Evolutionary conservation across 208 protist species (phyloP), one percentile per base, ranked within the genome.

Genomic region (Leishmania arabica): DNA sequence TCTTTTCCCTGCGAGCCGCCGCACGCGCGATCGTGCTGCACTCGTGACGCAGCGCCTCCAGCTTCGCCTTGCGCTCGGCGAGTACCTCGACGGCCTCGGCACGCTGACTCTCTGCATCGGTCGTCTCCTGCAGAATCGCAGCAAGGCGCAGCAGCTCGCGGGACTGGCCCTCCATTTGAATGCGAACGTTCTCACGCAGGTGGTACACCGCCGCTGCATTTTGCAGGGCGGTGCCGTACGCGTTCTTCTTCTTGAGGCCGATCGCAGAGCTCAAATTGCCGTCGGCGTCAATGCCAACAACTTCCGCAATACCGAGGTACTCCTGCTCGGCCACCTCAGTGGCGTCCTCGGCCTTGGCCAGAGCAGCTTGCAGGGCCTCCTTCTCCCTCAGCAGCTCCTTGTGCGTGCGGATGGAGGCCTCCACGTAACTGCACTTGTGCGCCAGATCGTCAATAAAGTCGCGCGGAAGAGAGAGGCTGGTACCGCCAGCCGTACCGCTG

Each of bases 381-480:
- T 87, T 84, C 82, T 95, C 86, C 60, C 69, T 69, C 49, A 83
- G 42, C 72, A 92, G 64, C 74, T 84, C 82, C 65, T 86, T 77
- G 77, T 84, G 75, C 58, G 79, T 65, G 9, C 77, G 77, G 60
- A 88, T 83, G 37, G 84, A 81, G 42, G 77, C 19, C 64, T 86
- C 65, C 66, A 91, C 82, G 19, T 89, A 89, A 53, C 89, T 85
- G 34, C 88, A 85, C 78, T 91, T 90, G 83, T 88, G 77, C 42
- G 83, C 75, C 31, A 94, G 72, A 45, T 93, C 85, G 51, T 92
- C 86, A 31, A 93, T 83, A 47, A 92, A 86, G 71, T 94, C 92
- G 53, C 87, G 87, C 53, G 90, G 88, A 21, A 95, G 79, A 21
- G 65, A 53, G 21, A 68, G 51, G 53, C 15, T 65, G 68, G 42